Evolutionary conservation across 2,329 filamentous ascomycete genomes (phyloP).

Genomic region (Pseudogymnoascus pannorum): DNA sequence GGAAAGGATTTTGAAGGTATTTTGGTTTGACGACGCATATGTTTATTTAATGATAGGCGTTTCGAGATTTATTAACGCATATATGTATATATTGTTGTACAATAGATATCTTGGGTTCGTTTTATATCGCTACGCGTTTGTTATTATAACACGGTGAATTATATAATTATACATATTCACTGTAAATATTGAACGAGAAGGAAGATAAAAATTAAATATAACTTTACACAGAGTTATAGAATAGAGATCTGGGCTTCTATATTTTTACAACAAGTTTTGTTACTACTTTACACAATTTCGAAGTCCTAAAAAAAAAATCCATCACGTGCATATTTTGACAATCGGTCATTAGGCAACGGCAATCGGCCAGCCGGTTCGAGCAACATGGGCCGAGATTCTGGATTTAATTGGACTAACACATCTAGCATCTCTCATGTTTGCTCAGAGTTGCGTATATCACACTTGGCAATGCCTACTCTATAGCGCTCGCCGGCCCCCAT

Average conservation of each 20-base stretch:
- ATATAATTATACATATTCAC: too few species aligned
- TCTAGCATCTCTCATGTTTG: background rate
- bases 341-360: too few species aligned
- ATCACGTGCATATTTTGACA: too few species aligned
- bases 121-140: background rate
- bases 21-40: background rate
- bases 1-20: background rate
- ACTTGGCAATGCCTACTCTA: background rate
- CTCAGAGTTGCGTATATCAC: background rate
- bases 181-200: too few species aligned
- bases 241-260: too few species aligned
- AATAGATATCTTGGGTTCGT: background rate
- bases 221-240: too few species aligned
- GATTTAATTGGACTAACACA: background rate
- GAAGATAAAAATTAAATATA: too few species aligned
- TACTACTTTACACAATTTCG: too few species aligned
- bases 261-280: too few species aligned
- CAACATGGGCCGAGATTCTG: background rate
- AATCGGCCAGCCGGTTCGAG: background rate
- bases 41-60: background rate
- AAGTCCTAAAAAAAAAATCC: too few species aligned
- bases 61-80: background rate
- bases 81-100: background rate
- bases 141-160: too few species aligned
- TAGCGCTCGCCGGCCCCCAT: background rate